A percentile compares a stretch with the other conserved stretches of the same genome.
phyloP scores from a whole-genome alignment of 2,329 filamentous ascomycete species.

The Microsporum ferrugineum region DNA sequence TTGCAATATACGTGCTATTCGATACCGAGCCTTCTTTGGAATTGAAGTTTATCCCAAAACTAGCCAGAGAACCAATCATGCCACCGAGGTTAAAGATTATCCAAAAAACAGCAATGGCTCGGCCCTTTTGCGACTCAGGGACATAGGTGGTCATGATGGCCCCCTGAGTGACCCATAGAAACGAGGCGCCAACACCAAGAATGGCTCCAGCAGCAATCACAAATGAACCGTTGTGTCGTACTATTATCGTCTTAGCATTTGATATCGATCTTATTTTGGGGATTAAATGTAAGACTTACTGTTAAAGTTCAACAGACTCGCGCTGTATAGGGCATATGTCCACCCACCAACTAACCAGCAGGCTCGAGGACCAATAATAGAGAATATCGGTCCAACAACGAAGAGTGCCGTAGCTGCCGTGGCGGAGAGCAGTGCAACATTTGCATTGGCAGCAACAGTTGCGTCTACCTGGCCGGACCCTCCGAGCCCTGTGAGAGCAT shows the following conservation, averaged over 20 bases:
- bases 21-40: conserved; percentile 36
- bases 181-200: conserved; percentile 37
- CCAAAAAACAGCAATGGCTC: conserved; percentile 37
- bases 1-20: conserved; percentile 41
- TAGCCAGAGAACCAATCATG: conserved; percentile 35
- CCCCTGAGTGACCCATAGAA: conserved; percentile 39
- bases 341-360: conserved; percentile 37
- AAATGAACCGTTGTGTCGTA: conserved; percentile 30
- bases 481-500: conserved; percentile 37
- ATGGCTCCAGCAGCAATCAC: conserved; percentile 38
- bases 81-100: conserved; percentile 39
- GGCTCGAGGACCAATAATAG: conserved; percentile 32
- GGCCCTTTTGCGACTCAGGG: conserved; percentile 33
- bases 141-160: conserved; percentile 41
- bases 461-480: conserved; percentile 38
- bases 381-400: conserved; percentile 36
- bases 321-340: conserved; percentile 39
- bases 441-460: conserved; percentile 38
- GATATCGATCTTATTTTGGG: neutral
- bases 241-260: conserved; percentile 13
- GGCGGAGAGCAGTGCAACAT: conserved; percentile 34
- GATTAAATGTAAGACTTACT: conserved; percentile 16
- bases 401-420: conserved; percentile 37
- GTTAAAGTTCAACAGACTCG: conserved; percentile 36
- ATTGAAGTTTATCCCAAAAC: conserved; percentile 36